Evolutionary conservation across 257 asterid genomes (phyloP).

Genomic region (Galeopsis tetrahit): DNA sequence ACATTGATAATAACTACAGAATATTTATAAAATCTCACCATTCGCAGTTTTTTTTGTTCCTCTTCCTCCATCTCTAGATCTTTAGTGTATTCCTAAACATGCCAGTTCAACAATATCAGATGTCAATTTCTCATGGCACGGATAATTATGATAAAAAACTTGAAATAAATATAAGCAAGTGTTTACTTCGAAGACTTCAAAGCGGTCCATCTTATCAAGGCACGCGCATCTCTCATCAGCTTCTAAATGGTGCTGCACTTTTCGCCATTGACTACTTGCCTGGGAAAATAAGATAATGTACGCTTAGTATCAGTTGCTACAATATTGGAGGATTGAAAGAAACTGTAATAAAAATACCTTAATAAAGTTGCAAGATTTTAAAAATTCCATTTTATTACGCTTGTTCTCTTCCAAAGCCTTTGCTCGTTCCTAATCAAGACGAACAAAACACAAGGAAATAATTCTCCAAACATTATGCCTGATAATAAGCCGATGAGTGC

Average conservation of each 20-base stretch:
- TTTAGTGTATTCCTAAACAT: conserved; percentile 79
- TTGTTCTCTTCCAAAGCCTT: conserved; percentile 88
- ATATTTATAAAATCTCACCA: conserved; percentile 51
- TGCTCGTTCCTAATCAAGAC: conserved; percentile 68
- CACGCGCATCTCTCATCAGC: conserved; percentile 89
- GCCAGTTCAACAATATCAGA: conserved; percentile 35
- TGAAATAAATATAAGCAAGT: conserved; percentile 8
- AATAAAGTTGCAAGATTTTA: conserved; percentile 85
- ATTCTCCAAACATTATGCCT: not conserved
- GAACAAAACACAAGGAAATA: not conserved
- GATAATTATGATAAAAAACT: not conserved
- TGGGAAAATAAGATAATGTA: conserved; percentile 38
- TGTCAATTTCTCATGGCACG: conserved; percentile 21
- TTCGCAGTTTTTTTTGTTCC: conserved; percentile 73
- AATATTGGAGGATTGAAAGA: conserved; percentile 26
- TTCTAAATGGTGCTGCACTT: conserved; percentile 88
- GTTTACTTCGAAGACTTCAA: conserved; percentile 89
- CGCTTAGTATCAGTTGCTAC: conserved; percentile 5
- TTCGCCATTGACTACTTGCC: conserved; percentile 99
- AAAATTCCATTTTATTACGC: conserved; percentile 60
- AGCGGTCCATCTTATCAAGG: conserved; percentile 88
- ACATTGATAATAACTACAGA: conserved; percentile 17
- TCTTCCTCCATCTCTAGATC: conserved; percentile 95
- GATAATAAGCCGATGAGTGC: not conserved
- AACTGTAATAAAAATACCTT: conserved; percentile 51